phyloP scores from a whole-genome alignment of 345 rosid species.

The Pistacia integerrima region DNA sequence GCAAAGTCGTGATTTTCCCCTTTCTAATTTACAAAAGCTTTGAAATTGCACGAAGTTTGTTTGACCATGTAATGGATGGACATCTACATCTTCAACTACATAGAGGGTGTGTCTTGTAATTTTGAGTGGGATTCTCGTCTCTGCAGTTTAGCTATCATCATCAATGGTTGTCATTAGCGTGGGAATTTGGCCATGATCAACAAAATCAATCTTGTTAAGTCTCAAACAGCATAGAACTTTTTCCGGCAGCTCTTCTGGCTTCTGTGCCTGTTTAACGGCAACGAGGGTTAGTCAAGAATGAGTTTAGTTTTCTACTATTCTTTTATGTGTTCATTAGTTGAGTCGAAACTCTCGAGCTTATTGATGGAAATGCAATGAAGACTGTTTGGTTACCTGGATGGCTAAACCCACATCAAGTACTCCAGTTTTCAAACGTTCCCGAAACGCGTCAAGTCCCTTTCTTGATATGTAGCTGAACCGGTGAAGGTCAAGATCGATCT shows the following conservation, averaged over 20 bases:
- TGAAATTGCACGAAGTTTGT: background rate
- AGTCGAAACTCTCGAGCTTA: background rate
- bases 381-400: slow-evolving; percentile 63
- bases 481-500: slow-evolving; percentile 92
- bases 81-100: slow-evolving; percentile 15
- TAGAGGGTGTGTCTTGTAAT: background rate
- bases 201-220: slow-evolving; percentile 80
- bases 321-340: background rate
- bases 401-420: slow-evolving; percentile 79
- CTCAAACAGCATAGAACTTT: slow-evolving; percentile 79
- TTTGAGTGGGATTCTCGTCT: background rate
- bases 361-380: background rate
- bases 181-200: slow-evolving; percentile 73
- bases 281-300: background rate
- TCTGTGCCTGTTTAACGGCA: slow-evolving; percentile 68
- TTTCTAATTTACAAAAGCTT: background rate
- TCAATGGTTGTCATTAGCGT: slow-evolving; percentile 44
- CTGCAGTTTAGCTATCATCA: slow-evolving; percentile 29
- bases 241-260: slow-evolving; percentile 92
- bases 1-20: background rate
- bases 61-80: background rate
- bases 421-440: slow-evolving; percentile 78
- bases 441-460: slow-evolving; percentile 87
- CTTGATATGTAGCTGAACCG: slow-evolving; percentile 91
- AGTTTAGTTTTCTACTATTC: background rate